These are phyloP conservation scores for Ceratorhiza oryzae-sativae DNA, from an alignment of 1,284 basidiomycete species.

Conservation along the genomic window DNA sequence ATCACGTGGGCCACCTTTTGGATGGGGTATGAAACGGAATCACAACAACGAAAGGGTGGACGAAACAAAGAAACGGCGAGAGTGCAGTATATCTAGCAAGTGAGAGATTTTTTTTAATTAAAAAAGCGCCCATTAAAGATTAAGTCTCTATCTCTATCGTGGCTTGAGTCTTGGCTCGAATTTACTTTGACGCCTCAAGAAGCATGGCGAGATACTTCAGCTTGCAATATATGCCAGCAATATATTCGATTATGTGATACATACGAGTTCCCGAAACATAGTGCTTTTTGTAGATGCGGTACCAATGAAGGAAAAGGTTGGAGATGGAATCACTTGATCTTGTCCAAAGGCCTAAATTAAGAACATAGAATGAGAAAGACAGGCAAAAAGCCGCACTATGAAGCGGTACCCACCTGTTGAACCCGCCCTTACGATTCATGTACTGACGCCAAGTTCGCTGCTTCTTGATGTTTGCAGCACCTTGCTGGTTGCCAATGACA, in stretches of 20 bases:
- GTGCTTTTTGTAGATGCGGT: not conserved
- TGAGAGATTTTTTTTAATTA: no score
- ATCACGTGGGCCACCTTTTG: not conserved
- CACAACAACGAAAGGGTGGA: no score
- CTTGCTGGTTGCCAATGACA: constrained; percentile 84
- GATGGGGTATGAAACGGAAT: not conserved
- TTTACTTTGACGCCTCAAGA: no score
- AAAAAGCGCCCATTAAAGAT: no score
- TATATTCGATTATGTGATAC: constrained; percentile 10
- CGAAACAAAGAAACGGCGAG: no score
- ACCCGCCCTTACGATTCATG: constrained; percentile 93
- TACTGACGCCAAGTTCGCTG: constrained; percentile 95
- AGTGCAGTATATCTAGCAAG: no score
- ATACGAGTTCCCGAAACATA: not conserved
- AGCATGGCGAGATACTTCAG: not conserved
- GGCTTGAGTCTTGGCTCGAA: no score
- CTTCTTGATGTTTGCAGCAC: constrained; percentile 79
- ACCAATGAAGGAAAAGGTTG: constrained; percentile 23
- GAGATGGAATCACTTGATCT: constrained; percentile 60
- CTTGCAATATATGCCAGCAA: not conserved
- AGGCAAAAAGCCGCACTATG: not conserved
- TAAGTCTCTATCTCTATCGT: no score
- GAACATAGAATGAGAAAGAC: constrained; percentile 42
- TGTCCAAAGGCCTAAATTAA: constrained; percentile 66
- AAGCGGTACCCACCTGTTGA: constrained; percentile 73